Base-by-base conservation (phyloP, 106 monocot genomes). In the Phalaenopsis aphrodite region DNA sequence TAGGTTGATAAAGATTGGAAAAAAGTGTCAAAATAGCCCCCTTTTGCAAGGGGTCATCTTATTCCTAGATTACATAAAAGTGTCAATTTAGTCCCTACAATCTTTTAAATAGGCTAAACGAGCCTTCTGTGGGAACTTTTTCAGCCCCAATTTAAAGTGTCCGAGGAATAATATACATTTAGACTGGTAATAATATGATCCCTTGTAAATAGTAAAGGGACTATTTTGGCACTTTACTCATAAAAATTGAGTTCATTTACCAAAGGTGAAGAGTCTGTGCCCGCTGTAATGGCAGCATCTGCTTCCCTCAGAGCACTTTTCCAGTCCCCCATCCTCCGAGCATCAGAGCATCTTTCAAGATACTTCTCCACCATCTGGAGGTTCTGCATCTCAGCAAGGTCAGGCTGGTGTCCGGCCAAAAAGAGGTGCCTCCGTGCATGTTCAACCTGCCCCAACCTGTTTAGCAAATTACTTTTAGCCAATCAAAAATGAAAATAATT, bases 371-470 rank as follows among this genome's bases (percentile, higher is more conserved):
- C 84, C 12, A 79, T 48, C 65, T 96, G 93, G 43, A 96, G 42
- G 82, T 88, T 93, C 81, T 89, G 81, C 85, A 88, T 80, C 74
- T 93, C 96, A 11, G 78, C 41, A 55, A 81, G 85, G 21, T 93
- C 91, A 5, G 87, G 46, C 37, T 86, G 81, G 72, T 85, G 82
- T 45, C 83, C 83, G 17, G 78, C 78, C 57, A 82, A 82, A 42
- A 71, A 77, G 45, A 95, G 41, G 78, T 93, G 89, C 75, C 49
- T 80, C 81, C 78, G 73, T 21, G 96, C 93, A 75, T 72, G 85
- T 58, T 93, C 93, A 24, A 93, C 83, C 76, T 85, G 86, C 47
- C 96, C 96, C 81, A 93, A 77, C 75, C 96, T 96, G 84, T n/a
- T 79, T 74, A 8, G 46, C 18, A 72, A 5, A 79, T 30, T 45